These are phyloP conservation scores for Aspergillus biplanus DNA, from an alignment of 495 filamentous ascomycete species.

Conservation along the genomic window DNA sequence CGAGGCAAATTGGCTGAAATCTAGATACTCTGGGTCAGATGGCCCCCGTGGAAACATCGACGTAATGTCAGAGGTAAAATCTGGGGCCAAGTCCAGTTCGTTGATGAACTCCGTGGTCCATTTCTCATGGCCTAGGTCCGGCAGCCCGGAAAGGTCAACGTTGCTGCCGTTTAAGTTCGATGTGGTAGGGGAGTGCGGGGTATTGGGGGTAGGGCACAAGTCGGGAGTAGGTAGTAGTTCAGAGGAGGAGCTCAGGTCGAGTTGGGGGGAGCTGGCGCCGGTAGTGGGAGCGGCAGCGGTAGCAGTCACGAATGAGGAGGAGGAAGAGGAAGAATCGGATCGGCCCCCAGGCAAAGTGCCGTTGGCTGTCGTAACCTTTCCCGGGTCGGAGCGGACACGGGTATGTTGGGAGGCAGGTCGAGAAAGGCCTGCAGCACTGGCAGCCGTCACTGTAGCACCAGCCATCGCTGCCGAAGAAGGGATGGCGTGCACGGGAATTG, in stretches of 20 bases:
- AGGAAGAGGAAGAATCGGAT: background rate
- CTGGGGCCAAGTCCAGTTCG: conserved; percentile 33
- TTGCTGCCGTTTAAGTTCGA: background rate
- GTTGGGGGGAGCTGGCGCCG: conserved; percentile 12
- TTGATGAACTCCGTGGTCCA: conserved; percentile 28
- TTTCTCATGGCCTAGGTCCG: conserved; percentile 14
- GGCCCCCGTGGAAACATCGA: conserved; percentile 27
- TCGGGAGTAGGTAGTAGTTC: conserved; percentile 43
- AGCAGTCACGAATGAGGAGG: conserved; percentile 16
- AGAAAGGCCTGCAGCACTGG: conserved; percentile 2
- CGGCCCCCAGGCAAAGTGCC: background rate
- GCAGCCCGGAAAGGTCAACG: conserved; percentile 14
- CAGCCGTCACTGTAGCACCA: conserved; percentile 4
- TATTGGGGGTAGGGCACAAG: conserved; percentile 43
- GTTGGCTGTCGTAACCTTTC: background rate
- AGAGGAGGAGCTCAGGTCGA: conserved; percentile 22
- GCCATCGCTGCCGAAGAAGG: conserved; percentile 27
- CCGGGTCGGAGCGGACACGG: conserved; percentile 31
- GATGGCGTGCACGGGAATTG: conserved; percentile 35
- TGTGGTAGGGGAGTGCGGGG: conserved; percentile 39
- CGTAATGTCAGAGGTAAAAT: conserved; percentile 29
- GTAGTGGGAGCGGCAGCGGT: background rate
- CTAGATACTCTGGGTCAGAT: conserved; percentile 41
- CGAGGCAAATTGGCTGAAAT: conserved; percentile 45
- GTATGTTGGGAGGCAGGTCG: conserved; percentile 20